Base-by-base conservation (phyloP, 768 basidiomycete species). In the Tulasnella sp. region DNA sequence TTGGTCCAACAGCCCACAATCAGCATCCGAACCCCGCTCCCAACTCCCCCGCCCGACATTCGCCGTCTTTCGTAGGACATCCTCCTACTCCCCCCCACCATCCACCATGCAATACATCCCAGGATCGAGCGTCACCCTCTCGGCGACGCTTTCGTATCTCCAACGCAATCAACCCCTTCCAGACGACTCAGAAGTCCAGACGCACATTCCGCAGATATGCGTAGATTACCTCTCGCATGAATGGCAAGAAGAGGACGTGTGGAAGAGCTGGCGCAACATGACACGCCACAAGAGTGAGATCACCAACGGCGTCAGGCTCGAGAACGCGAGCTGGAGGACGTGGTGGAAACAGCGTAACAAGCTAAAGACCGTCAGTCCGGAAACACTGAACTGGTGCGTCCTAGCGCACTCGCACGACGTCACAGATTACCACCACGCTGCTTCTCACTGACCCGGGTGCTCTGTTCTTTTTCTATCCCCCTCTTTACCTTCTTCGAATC, bases 301-400 rank as follows among this genome's bases (percentile, higher is more conserved):
- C 84, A 92, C 95, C 8, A 99, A 99, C 85, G 97, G 97, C 73
- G 89, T 93, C 74, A 89, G 97, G 75, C 91, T 99, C 80, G 98
- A 99, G 89, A 99, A 99, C 84, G 98, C 98, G 12, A 95, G 94
- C 81, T 99, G 97, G 97, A 89, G 97, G 60, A 99, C 97, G 1
- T 99, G 97, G 97, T 98, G 97, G 93, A 98, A 99, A 87, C 97
- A 98, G 90, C 89, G 97, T 82, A 98, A 98, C 84, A 94, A 96
- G 83, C 90, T 99, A 81, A 95, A 93, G 88, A 99, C 97, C 0
- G 90, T 99, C 85, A 94, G 93, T 37, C 97, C 97, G 80, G 98
- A 99, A 88, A 98, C 97, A 4, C 91, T 99, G 83, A 99, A 99
- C 86, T 99, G 97, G 97, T 98, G 84, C 84, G 93, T 75, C 9